Evolutionary conservation across 192 early-diverging fungal genomes (phyloP).

Genomic region (Coemansia sp.): DNA sequence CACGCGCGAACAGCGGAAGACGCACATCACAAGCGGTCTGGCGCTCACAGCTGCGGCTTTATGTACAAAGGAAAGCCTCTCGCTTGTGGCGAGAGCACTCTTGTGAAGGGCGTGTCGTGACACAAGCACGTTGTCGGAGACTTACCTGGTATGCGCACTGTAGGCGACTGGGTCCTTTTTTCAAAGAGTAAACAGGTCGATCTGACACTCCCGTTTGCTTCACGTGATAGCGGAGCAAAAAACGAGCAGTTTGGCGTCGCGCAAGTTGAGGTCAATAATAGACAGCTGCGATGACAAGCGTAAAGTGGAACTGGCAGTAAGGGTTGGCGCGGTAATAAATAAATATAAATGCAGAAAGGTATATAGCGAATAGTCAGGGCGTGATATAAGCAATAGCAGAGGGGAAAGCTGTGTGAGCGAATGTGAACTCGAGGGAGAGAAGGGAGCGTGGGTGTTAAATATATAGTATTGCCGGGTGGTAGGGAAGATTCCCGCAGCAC

Average conservation of each 20-base stretch:
- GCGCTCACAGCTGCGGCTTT: not conserved
- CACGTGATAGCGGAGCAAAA: not conserved
- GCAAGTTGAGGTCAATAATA: not conserved
- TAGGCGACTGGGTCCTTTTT: not conserved
- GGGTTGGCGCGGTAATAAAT: not conserved
- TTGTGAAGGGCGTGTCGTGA: not conserved
- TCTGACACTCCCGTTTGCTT: not conserved
- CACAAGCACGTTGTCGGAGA: not conserved
- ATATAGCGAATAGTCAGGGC: not conserved
- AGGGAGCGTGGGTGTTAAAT: not conserved
- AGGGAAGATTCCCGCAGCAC: not conserved
- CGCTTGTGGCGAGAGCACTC: not conserved
- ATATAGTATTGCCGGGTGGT: not conserved
- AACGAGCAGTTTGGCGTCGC: not conserved
- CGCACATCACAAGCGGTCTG: conserved; percentile 7
- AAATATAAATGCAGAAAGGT: not conserved
- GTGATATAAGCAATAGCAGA: not conserved
- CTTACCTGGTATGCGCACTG: not conserved
- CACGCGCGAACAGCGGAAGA: not conserved
- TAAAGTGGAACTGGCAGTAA: not conserved
- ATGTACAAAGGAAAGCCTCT: not conserved
- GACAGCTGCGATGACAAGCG: not conserved
- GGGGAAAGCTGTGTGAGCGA: not conserved
- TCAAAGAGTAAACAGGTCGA: not conserved
- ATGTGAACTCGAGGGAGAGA: not conserved